Percentiles rank a stretch among this genome's conserved stretches.
Evolutionary conservation across 208 protist species (phyloP).

Genomic region (Leishmania gerbilli): DNA sequence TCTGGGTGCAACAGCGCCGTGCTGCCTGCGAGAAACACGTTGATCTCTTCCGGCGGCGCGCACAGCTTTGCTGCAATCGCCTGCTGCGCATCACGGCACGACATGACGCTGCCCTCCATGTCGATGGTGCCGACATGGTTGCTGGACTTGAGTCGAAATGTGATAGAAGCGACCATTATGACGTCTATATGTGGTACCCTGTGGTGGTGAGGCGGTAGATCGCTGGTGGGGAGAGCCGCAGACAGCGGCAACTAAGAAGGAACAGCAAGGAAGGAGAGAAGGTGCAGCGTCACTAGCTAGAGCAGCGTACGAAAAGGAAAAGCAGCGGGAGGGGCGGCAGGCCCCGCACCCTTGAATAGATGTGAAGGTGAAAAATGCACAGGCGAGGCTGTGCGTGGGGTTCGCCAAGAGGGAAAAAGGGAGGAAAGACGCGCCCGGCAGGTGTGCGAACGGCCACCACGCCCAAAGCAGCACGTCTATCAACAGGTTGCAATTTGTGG

Average conservation of each 20-base stretch:
- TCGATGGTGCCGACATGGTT: slow-evolving; percentile 83
- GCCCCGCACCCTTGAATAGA: background rate
- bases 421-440: background rate
- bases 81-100: slow-evolving; percentile 68
- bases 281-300: background rate
- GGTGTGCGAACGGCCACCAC: background rate
- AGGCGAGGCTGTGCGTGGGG: background rate
- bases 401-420: background rate
- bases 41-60: slow-evolving; percentile 73
- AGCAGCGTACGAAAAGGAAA: background rate
- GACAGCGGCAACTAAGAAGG: background rate
- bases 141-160: slow-evolving; percentile 77
- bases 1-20: slow-evolving; percentile 74
- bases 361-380: background rate
- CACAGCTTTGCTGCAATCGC: slow-evolving; percentile 70
- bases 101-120: slow-evolving; percentile 65
- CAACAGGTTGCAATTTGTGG: background rate
- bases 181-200: background rate
- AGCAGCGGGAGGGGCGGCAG: background rate
- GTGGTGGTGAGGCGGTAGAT: background rate
- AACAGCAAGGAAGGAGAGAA: background rate
- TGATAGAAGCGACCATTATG: slow-evolving; percentile 72
- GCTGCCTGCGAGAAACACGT: slow-evolving; percentile 74
- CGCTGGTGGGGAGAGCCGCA: background rate
- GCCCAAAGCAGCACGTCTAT: background rate